Percentiles rank a stretch among this genome's conserved stretches.
phyloP scores from a whole-genome alignment of 2,329 filamentous ascomycete genomes.

The Fusarium sp. region DNA sequence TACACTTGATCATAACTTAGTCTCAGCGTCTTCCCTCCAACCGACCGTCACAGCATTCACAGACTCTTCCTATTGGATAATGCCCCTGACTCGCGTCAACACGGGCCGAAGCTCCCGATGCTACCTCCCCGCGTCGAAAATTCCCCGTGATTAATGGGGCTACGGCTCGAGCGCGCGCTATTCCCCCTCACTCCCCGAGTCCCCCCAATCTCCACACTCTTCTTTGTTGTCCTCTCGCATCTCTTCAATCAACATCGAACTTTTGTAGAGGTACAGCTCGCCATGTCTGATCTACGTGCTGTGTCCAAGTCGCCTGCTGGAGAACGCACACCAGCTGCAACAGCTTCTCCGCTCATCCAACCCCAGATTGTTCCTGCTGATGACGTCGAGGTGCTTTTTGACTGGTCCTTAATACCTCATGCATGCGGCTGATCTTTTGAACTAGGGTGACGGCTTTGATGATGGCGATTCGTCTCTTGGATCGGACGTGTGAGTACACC shows the following conservation, averaged over 20 bases:
- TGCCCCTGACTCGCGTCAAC: neutral
- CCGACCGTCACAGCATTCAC: neutral
- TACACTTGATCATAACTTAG: neutral
- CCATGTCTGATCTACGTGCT: neutral
- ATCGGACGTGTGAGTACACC: neutral
- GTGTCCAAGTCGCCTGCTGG: neutral
- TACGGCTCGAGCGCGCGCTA: neutral
- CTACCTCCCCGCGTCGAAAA: neutral
- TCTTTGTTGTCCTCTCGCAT: neutral
- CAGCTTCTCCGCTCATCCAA: neutral
- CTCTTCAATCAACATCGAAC: neutral
- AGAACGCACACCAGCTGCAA: neutral
- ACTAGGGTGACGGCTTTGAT: neutral
- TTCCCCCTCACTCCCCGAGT: neutral
- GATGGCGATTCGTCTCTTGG: slow-evolving; percentile 8
- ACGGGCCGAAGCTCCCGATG: neutral
- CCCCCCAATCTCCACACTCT: neutral
- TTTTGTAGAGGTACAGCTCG: neutral
- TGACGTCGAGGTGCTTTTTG: neutral
- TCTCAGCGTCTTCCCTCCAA: neutral
- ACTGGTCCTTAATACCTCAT: neutral
- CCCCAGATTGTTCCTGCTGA: neutral
- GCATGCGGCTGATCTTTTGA: neutral
- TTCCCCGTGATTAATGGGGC: neutral
- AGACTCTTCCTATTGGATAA: neutral